These are phyloP conservation scores for Nymphaea colorata DNA, from an alignment of 164 flowering plant genomes.

Conservation along the genomic window DNA sequence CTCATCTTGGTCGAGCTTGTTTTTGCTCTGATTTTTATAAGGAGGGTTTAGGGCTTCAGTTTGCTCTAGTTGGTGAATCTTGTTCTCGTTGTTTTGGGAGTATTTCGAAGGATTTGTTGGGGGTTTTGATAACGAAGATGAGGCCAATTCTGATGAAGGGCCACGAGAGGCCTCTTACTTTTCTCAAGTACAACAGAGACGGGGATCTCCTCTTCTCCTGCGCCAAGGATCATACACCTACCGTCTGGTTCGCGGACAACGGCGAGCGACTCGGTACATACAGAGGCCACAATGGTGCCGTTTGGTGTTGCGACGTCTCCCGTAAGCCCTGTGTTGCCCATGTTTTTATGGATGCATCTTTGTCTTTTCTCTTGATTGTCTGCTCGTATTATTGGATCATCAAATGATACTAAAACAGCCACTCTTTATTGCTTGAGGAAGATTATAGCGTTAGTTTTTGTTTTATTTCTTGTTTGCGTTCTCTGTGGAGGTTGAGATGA, in stretches of 20 bases:
- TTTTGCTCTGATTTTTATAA: too few species aligned
- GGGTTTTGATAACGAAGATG: slow-evolving; percentile 21
- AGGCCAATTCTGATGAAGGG: slow-evolving; percentile 97
- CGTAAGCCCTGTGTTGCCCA: slow-evolving; percentile 16
- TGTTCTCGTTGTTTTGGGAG: too few species aligned
- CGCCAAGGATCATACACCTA: slow-evolving; percentile 84
- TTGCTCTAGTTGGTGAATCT: too few species aligned
- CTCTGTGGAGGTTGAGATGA: too few species aligned
- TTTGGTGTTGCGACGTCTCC: slow-evolving; percentile 90
- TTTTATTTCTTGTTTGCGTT: too few species aligned
- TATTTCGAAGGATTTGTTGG: too few species aligned
- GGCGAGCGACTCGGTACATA: slow-evolving; percentile 90
- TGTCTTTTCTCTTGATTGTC: neutral
- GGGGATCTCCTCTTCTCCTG: slow-evolving; percentile 95
- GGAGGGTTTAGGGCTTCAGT: too few species aligned
- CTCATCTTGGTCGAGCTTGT: too few species aligned
- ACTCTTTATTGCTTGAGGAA: too few species aligned
- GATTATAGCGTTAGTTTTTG: too few species aligned
- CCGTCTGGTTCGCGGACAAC: slow-evolving; percentile 88
- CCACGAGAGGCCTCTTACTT: slow-evolving; percentile 87
- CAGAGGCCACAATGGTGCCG: slow-evolving; percentile 88
- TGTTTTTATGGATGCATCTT: neutral
- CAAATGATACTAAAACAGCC: too few species aligned
- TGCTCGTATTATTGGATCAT: too few species aligned
- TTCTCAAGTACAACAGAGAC: slow-evolving; percentile 73